Evolutionary conservation across 2,329 filamentous ascomycete genomes (phyloP).

Genomic region (Paecilomyces formosus): DNA sequence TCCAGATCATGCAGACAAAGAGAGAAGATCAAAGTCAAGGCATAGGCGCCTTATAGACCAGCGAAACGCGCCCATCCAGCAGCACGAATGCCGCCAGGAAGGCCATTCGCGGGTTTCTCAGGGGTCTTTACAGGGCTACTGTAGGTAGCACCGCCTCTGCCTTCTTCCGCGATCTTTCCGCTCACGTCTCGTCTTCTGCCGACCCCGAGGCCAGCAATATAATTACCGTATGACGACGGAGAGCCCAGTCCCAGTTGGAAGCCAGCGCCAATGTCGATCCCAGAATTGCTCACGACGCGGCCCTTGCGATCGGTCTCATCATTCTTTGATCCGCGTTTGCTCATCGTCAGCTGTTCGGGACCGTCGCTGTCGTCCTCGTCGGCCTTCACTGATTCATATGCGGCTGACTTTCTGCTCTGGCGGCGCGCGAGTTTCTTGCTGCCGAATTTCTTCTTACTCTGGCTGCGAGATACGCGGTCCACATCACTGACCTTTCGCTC

Average conservation of each 20-base stretch:
- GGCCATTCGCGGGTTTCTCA: slow-evolving; percentile 9
- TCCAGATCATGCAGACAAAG: background rate
- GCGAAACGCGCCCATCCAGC: slow-evolving; percentile 42
- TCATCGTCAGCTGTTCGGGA: slow-evolving; percentile 7
- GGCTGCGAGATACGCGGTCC: slow-evolving; percentile 6
- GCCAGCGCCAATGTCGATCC: slow-evolving; percentile 24
- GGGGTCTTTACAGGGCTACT: slow-evolving; percentile 8
- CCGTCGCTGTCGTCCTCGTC: slow-evolving; percentile 19
- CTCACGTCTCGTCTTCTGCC: slow-evolving; percentile 41
- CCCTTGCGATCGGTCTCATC: slow-evolving; percentile 33
- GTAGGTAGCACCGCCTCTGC: slow-evolving; percentile 23
- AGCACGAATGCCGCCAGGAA: slow-evolving; percentile 20
- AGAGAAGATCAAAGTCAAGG: background rate
- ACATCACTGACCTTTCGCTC: slow-evolving; percentile 16
- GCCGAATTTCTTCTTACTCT: slow-evolving; percentile 16
- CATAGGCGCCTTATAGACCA: slow-evolving; percentile 24
- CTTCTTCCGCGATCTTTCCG: slow-evolving; percentile 41
- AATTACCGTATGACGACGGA: slow-evolving; percentile 31
- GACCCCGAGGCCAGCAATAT: slow-evolving; percentile 36
- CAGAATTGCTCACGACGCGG: slow-evolving; percentile 37
- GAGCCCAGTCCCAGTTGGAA: slow-evolving; percentile 19
- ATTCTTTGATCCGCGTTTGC: background rate
- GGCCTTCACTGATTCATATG: slow-evolving; percentile 28
- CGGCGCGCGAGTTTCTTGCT: slow-evolving; percentile 22
- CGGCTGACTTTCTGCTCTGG: slow-evolving; percentile 23